phyloP scores from a whole-genome alignment of 305 asterid genomes.

The Salvia sclarea region DNA sequence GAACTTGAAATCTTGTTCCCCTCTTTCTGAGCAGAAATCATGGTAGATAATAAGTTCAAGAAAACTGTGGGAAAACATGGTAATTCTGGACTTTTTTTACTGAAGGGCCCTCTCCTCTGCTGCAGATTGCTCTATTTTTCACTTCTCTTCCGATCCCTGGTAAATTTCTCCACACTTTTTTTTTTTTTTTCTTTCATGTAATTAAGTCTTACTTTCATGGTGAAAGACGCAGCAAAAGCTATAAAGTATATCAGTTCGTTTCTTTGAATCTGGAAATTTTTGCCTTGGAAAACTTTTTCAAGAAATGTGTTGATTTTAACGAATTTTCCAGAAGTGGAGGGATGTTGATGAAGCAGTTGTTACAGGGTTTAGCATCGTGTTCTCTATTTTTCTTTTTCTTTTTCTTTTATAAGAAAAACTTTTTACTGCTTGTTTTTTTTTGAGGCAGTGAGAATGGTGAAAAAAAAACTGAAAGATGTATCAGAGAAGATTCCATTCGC shows the following conservation, averaged over 20 bases:
- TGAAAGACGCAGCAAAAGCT: too few species aligned
- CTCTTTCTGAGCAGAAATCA: not conserved
- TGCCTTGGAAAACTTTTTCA: not conserved
- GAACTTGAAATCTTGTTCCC: conserved; percentile 48
- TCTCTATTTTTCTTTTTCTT: too few species aligned
- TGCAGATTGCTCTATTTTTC: not conserved
- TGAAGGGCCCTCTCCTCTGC: not conserved
- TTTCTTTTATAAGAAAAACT: too few species aligned
- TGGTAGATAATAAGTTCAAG: conserved; percentile 39
- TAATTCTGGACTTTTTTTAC: conserved; percentile 24
- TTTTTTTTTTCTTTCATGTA: too few species aligned
- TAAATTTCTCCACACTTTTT: not conserved
- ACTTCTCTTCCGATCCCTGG: not conserved
- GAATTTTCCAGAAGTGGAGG: not conserved
- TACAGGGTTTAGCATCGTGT: too few species aligned
- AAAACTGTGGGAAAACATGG: conserved; percentile 42
- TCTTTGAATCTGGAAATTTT: too few species aligned
- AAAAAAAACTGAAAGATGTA: conserved; percentile 27
- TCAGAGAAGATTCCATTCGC: conserved; percentile 36
- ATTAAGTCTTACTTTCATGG: too few species aligned
- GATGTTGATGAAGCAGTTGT: not conserved
- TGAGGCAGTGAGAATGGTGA: conserved; percentile 18
- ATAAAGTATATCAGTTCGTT: too few species aligned
- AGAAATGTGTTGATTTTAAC: not conserved
- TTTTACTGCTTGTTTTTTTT: conserved; percentile 18